Base-by-base conservation (phyloP, 2,329 filamentous ascomycete species). In the Acephala macrosclerotiorum region DNA sequence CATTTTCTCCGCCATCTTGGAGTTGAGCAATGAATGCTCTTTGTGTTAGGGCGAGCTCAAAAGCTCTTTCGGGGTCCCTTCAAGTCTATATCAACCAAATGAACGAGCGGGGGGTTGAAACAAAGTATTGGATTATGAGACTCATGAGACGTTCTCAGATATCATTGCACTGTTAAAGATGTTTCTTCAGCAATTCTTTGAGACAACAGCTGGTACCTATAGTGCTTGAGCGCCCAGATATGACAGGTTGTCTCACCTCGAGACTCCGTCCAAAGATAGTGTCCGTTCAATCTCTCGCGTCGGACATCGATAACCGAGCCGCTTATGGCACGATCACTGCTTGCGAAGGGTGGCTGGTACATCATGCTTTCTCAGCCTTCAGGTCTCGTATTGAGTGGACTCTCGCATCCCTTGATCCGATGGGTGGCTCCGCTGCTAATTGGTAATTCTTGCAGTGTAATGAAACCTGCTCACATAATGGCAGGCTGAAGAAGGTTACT, bases 1-100 rank as follows among this genome's bases (percentile, higher is more conserved):
- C 77, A 84, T 79, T 75, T 81, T 70, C 51, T 71, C 63, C 33
- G 65, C 62, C 70, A 72, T 73, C 29, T 53, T 38, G 38, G 49
- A 53, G 26, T n/a, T 53, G 49, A 53, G 49, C 49, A 29, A 33
- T 53, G 49, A 29, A 33, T 53, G 49, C 49, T 53, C 49, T 53
- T 12, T n/a, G 26, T 18, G 12, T 26, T 53, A 14, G 12, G 29
- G 25, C 11, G 25, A 53, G 49, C 49, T 33, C 49, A 26, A 25
- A 29, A 53, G 49, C 49, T 53, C 49, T 26, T 42, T 53, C 47
- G 49, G 26, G 25, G 25, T 29, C 18, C 49, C 49, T 53, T 22
- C 26, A 53, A 29, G 26, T 53, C 49, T 53, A 53, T 53, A 53
- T 53, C 49, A 53, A 29, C 25, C 25, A 53, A 53, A 49, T 20